A percentile compares a stretch with the other conserved stretches of the same genome.
Evolutionary conservation across 2,329 filamentous ascomycete genomes (phyloP).

Genomic region (Cordyceps javanica): DNA sequence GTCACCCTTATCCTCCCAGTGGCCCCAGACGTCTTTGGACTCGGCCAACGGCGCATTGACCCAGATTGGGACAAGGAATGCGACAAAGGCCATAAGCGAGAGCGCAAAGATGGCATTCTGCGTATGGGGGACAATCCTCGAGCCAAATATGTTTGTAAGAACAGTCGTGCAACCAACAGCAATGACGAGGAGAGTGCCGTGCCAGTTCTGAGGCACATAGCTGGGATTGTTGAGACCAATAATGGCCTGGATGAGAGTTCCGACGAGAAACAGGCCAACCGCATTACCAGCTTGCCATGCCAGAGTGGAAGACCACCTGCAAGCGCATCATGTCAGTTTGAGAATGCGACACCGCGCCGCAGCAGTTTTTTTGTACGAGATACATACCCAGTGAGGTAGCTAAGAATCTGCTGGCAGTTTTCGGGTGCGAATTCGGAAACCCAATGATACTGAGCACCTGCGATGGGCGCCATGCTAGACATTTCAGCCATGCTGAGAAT

Average conservation of each 20-base stretch:
- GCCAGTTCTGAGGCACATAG: slow-evolving; percentile 13
- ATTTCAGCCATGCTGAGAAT: slow-evolving; percentile 19
- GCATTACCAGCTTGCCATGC: slow-evolving; percentile 17
- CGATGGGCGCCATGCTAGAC: slow-evolving; percentile 18
- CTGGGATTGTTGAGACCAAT: slow-evolving; percentile 11
- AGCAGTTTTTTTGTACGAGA: background rate
- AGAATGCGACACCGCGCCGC: too few species aligned
- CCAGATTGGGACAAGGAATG: slow-evolving; percentile 14
- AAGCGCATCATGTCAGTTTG: background rate
- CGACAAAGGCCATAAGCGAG: slow-evolving; percentile 13
- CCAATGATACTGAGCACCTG: slow-evolving; percentile 20
- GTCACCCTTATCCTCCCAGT: slow-evolving; percentile 10
- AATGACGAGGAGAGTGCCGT: slow-evolving; percentile 13
- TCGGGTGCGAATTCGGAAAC: slow-evolving; percentile 15
- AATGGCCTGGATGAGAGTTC: slow-evolving; percentile 14
- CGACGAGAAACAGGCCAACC: slow-evolving; percentile 13
- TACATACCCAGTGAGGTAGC: slow-evolving; percentile 9
- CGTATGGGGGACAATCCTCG: slow-evolving; percentile 11
- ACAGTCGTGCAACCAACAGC: slow-evolving; percentile 4
- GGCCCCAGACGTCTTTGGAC: slow-evolving; percentile 13
- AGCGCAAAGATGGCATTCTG: slow-evolving; percentile 16
- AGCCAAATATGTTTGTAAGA: slow-evolving; percentile 10
- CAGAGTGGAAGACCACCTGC: slow-evolving; percentile 15
- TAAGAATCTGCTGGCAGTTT: slow-evolving; percentile 10
- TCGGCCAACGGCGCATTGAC: slow-evolving; percentile 12